Evolutionary conservation across 345 rosid genomes (phyloP).

Genomic region (Pistacia integerrima): DNA sequence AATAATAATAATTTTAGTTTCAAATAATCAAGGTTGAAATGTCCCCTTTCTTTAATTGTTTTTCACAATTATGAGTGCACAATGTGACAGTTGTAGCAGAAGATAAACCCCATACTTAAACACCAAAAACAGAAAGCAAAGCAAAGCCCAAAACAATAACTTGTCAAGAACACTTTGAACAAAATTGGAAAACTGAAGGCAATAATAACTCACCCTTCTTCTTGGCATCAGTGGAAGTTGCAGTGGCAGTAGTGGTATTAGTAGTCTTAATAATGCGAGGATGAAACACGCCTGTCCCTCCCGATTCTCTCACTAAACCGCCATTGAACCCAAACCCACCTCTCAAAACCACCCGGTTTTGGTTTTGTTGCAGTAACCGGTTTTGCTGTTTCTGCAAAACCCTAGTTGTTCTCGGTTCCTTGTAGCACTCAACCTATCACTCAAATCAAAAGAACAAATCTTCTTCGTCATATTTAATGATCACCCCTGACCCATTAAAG

Average conservation of each 20-base stretch:
- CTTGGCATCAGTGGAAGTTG: constrained; percentile 6
- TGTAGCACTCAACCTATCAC: constrained; percentile 31
- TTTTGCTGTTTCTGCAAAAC: constrained; percentile 28
- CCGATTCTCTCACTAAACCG: constrained; percentile 36
- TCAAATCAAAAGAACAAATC: background rate
- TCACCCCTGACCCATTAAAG: constrained; percentile 6
- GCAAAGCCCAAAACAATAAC: background rate
- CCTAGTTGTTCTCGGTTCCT: constrained; percentile 27
- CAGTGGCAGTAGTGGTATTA: background rate
- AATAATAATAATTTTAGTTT: too few species aligned
- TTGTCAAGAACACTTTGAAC: background rate
- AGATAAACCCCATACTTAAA: constrained; percentile 8
- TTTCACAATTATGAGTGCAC: background rate
- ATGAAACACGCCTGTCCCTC: constrained; percentile 63
- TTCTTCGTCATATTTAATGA: background rate
- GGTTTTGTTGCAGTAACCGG: constrained; percentile 27
- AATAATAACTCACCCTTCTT: constrained; percentile 13
- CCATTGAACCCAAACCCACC: constrained; percentile 17
- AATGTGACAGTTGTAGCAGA: background rate
- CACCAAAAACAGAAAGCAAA: constrained; percentile 10
- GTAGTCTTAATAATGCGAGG: constrained; percentile 34
- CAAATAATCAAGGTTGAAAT: too few species aligned
- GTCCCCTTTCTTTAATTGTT: background rate
- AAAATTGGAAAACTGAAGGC: background rate
- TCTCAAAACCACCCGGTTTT: constrained; percentile 21